Evolutionary conservation across 1,139 yeast genomes (phyloP), one percentile per base, ranked within the genome.

Genomic region (Blastobotrys elegans): DNA sequence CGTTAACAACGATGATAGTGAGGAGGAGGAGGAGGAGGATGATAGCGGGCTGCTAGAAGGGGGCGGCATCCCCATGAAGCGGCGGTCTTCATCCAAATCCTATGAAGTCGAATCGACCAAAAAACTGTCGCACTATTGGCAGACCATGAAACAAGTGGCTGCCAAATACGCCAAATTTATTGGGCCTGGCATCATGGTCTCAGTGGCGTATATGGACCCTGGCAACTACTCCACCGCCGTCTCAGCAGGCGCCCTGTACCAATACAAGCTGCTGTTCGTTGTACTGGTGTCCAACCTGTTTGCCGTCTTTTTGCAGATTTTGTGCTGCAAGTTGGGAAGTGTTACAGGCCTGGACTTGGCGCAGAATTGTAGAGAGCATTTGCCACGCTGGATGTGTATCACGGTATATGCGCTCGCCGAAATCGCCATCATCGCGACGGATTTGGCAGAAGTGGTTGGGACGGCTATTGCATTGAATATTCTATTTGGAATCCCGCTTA

Each of bases 171-270:
- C 75, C 47, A 70, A 74, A 55, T 89, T 89, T 65, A 70, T 89
- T 2, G 97, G 97, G 0, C 97, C 97, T 0, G 97, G 97, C 0
- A 75, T 90, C 42, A 82, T 90, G 92, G 95, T 92, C 26, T 80
- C 94, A 20, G 97, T 92, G 45, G 96, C 97, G 0, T 92, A 90
- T 62, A 87, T 92, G 85, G 98, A 92, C 61, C 97, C 98, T 1
- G 98, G 98, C 1, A 92, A 92, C 68, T 92, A 90, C 67, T 84
- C 96, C 29, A 88, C 97, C 2, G 92, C 95, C 33, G 96, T 92
- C 27, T 84, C 96, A 4, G 95, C 94, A 20, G 96, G 96, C 48
- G 89, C 96, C 14, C 82, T 84, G 43, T 90, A 83, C 66, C 81
- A 85, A 63, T 92, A 87, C 68, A 82, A 85, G 57, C 73, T 92